Evolutionary conservation across 805 yeast genomes (phyloP), one percentile per base, ranked within the genome.

Genomic region (Pichia manshurica): DNA sequence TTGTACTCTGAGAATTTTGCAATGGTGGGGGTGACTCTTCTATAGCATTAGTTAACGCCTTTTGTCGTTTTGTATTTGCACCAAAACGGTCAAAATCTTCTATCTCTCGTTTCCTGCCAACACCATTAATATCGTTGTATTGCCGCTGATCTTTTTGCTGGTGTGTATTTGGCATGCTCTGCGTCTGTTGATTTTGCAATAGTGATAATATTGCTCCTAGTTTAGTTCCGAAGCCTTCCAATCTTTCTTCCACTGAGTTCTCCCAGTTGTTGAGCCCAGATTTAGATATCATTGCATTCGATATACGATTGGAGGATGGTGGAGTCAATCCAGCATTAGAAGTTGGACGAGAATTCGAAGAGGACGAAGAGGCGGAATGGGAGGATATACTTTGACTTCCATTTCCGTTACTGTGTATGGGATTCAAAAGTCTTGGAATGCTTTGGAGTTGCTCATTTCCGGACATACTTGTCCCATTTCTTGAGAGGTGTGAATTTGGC

Each of bases 181-280:
- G 43, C 9, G 29, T 20, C 22, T 35, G 28, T 42, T 57, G 60
- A 23, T 60, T 58, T 46, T 68, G 65, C 29, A 73, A 55, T 34
- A 71, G 52, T 1, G 57, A 53, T 29, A 72, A 51, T 36, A 73
- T 70, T 10, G 63, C 63, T 5, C 66, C 69, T 39, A 74, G 49
- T 21, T 72, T 67, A 34, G 63, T 56, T 37, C 69, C 75, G 50
- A 73, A 67, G 8, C 65, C 63, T 29, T 66, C 64, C 19, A 73
- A 53, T 45, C 72, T 59, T 39, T 61, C 58, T 39, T 72, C 77
- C 21, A 71, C 73, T 0, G 66, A 51, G 16, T 52, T 46, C 49
- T 64, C 63, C 74, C 75, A 69, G 4, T 46, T 39, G 6, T 34
- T 45, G 17, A 31, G 5, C 13, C 28, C 36, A 8, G 10, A 15